Evolutionary conservation across 176 grass and related monocot species (phyloP), one percentile per base, ranked within the genome.

Genomic region (Juncus inflexus): DNA sequence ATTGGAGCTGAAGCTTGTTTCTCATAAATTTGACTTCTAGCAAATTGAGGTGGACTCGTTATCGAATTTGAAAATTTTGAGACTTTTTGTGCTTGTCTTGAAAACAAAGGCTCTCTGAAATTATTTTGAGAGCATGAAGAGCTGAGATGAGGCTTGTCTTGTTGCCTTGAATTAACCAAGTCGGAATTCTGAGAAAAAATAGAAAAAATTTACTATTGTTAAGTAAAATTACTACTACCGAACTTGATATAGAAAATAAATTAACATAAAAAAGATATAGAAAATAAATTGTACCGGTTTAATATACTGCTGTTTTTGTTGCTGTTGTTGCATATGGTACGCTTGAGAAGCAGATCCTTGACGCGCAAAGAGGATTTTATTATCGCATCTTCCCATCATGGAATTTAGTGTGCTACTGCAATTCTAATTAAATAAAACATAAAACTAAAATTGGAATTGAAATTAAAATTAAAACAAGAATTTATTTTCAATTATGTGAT

Each of bases 381-480:
- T 80, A 66, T 74, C 77, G 51, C 35, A 61, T 15, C 76, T 69
- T 39, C 40, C 39, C 52, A 42, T 16, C 2, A 65, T 40, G 2
- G 69, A 65, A 64, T 60, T 80, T 8, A 80, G 55, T n/a, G 77
- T 73, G 77, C 77, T 73, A 35, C 77, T 80, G 56, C 77, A 80
- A 35, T 52, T 80, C 77, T 80, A 47, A 63, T 56, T 28, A 58
- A 62, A 40, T 1, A 52, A 47, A 16, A 55, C 19, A 35, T 10
- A 71, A 37, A 63, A 41, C 7, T 8, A 3, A 63, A 55, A 47
- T 47, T 28, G 19, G 1, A 28, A 28, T 28, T 28, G 19, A 28
- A 28, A 28, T 35, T 62, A 0, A 47, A 56, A 8, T 47, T 47
- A 15, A 50, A 60, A 42, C 12, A 41, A 41, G 0, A 0, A 28